phyloP scores from a whole-genome alignment of 1,284 basidiomycete species.

The Irpex sp. region DNA sequence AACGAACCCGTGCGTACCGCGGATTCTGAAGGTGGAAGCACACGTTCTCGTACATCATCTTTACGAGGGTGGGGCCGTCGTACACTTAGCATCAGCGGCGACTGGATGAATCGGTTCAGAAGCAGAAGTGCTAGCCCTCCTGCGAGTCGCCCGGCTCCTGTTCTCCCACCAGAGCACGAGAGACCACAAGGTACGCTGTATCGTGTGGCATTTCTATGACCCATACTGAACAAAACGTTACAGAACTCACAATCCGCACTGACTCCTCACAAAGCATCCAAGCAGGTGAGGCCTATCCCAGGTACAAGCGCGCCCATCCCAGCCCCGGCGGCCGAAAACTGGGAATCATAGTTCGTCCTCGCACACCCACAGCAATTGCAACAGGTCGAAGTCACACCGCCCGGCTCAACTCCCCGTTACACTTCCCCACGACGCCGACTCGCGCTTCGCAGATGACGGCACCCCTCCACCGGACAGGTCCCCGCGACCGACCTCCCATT shows the following conservation, averaged over 20 bases:
- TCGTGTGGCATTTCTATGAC: neutral
- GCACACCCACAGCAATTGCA: slow-evolving; percentile 22
- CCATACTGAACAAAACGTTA: no score
- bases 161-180: neutral
- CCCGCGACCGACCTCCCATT: slow-evolving; percentile 30
- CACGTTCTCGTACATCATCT: slow-evolving; percentile 24
- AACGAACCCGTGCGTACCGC: slow-evolving; percentile 33
- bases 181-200: neutral
- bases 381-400: slow-evolving; percentile 17
- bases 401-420: slow-evolving; percentile 17
- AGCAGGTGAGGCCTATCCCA: slow-evolving; percentile 13
- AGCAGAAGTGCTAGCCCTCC: slow-evolving; percentile 32
- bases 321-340: slow-evolving; percentile 12
- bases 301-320: slow-evolving; percentile 16
- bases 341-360: slow-evolving; percentile 16
- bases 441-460: neutral
- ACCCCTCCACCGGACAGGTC: slow-evolving; percentile 10
- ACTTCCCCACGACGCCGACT: slow-evolving; percentile 10
- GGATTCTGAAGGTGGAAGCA: slow-evolving; percentile 13
- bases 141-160: neutral
- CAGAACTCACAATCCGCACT: slow-evolving; percentile 14
- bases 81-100: slow-evolving; percentile 52
- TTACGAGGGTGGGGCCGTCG: slow-evolving; percentile 52
- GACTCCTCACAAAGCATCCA: slow-evolving; percentile 19
- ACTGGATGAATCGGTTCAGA: slow-evolving; percentile 44